Evolutionary conservation across 2,329 filamentous ascomycete genomes (phyloP), one percentile per base, ranked within the genome.

Genomic region (Penicillium sp.): DNA sequence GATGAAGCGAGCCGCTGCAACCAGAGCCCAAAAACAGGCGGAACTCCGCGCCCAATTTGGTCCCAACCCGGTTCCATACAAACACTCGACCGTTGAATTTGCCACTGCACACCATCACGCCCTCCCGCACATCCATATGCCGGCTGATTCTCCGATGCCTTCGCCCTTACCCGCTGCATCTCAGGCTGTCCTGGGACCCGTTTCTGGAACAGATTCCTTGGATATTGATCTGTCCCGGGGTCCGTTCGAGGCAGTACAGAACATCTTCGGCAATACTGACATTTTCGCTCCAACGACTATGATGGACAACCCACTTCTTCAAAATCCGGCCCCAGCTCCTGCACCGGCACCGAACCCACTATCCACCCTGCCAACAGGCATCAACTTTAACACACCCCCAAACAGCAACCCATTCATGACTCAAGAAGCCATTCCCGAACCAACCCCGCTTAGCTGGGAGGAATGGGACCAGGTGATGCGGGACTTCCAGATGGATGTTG

Each of bases 1-100:
- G 2, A 82, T 88, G 71, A 77, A 77, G 13, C 84, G 83, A 64
- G 86, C 86, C 11, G 74, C 75, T 40, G 77, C 77, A 11, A 81
- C 80, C 39, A 76, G 85, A 45, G 75, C 78, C 37, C 79, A 78
- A 51, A 83, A 85, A 51, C 65, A 69, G 42, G 65, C 67, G 23
- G 67, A 71, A 43, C 58, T 69, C 26, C 54, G 64, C 24, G 23
- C 51, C 34, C 60, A 63, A 5, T 61, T 60, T 29, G 65, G 61
- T 13, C 51, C 58, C 6, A 52, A 53, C 9, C 56, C 58, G 26
- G 13, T 29, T 8, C 18, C 51, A 14, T 49, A 51, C 11, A 42
- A 55, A 7, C 18, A 47, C 11, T 29, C 55, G 7, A 29, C 54
- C 7, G 6, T 40, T 11, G 47, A 55, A 19, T 43, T 54, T 16